Percentiles rank a stretch among this genome's conserved stretches.
These are phyloP conservation scores for Daldinia grandis DNA, from an alignment of 495 filamentous ascomycete genomes.

Conservation along the genomic window DNA sequence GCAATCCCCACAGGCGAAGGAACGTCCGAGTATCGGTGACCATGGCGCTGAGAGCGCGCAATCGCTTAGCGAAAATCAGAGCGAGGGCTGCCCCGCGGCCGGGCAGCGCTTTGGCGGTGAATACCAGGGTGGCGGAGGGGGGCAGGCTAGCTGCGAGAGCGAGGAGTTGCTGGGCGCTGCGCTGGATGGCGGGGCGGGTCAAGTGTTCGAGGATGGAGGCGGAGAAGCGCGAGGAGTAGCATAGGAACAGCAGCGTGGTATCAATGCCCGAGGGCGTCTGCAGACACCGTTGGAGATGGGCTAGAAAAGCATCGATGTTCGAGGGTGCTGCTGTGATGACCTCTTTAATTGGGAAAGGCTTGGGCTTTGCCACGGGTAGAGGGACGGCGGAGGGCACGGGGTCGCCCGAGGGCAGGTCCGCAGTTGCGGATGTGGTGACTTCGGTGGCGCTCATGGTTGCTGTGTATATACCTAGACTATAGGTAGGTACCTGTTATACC, in stretches of 20 bases:
- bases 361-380: conserved; percentile 51
- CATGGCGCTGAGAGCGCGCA: conserved; percentile 60
- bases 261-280: conserved; percentile 68
- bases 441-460: conserved; percentile 38
- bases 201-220: conserved; percentile 50
- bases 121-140: conserved; percentile 48
- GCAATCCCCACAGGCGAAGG: conserved; percentile 78
- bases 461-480: too few species aligned
- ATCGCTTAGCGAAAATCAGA: conserved; percentile 51
- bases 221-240: conserved; percentile 69
- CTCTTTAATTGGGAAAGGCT: conserved; percentile 42
- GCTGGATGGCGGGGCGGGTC: conserved; percentile 49
- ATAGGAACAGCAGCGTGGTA: conserved; percentile 66
- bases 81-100: conserved; percentile 54
- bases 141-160: conserved; percentile 52
- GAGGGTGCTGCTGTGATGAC: conserved; percentile 50
- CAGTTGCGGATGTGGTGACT: conserved; percentile 35
- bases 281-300: conserved; percentile 64
- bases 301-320: conserved; percentile 57
- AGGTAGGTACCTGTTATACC: too few species aligned
- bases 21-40: conserved; percentile 75
- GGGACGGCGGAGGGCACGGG: conserved; percentile 51
- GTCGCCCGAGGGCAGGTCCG: conserved; percentile 52
- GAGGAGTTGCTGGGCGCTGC: conserved; percentile 51
- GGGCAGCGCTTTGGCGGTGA: conserved; percentile 44